Conservation (phyloP, 805 yeast genomes). For the Cyberlindnera subsufficiens region DNA sequence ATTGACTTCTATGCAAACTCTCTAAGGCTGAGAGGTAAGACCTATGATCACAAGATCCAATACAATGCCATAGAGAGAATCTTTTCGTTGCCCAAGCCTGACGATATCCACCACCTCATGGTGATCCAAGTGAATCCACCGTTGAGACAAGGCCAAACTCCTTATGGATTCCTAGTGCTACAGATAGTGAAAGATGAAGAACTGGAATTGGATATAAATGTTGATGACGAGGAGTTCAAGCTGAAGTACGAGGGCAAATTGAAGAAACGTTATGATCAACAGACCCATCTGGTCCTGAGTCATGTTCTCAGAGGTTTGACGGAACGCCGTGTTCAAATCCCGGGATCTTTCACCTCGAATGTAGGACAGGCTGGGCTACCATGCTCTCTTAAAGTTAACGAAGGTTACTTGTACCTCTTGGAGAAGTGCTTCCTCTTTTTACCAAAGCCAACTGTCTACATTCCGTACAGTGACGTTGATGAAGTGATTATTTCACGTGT, state of each 20-base stretch:
- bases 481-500: slow-evolving; percentile 82
- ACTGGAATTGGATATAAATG: slow-evolving; percentile 80
- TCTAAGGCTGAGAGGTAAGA: slow-evolving; percentile 90
- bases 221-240: slow-evolving; percentile 77
- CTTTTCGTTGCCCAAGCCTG: slow-evolving; percentile 90
- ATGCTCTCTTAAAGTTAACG: slow-evolving; percentile 91
- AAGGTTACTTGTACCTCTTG: slow-evolving; percentile 89
- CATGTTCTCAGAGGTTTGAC: slow-evolving; percentile 88
- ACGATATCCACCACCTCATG: slow-evolving; percentile 83
- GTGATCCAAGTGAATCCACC: slow-evolving; percentile 95
- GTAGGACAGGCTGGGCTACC: slow-evolving; percentile 81
- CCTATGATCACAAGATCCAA: slow-evolving; percentile 94
- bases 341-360: slow-evolving; percentile 74
- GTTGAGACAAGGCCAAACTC: slow-evolving; percentile 94
- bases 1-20: slow-evolving; percentile 87
- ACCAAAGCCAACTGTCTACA: slow-evolving; percentile 89
- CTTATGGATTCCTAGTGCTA: slow-evolving; percentile 86
- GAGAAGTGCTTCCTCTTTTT: slow-evolving; percentile 88
- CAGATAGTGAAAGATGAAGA: slow-evolving; percentile 91
- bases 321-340: slow-evolving; percentile 76
- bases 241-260: slow-evolving; percentile 68
- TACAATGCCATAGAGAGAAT: slow-evolving; percentile 86
- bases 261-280: slow-evolving; percentile 71
- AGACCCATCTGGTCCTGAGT: slow-evolving; percentile 80
- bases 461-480: slow-evolving; percentile 78